A percentile compares a stretch with the other conserved stretches of the same genome.
Conservation (phyloP, 805 yeast genomes). For the Starmera amethionina region DNA sequence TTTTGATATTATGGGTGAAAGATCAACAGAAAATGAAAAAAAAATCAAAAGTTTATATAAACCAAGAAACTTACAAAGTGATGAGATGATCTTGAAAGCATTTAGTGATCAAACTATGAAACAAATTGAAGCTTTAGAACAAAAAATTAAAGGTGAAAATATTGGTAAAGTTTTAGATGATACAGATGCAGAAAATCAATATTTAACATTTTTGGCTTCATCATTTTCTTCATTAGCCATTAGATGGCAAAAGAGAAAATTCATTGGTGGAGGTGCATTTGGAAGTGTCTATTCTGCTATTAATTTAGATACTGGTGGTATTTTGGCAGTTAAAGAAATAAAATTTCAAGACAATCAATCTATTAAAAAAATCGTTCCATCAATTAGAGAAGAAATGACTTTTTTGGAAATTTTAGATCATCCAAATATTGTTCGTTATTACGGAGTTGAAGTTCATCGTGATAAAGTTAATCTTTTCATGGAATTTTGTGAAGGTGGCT, state of each 20-base stretch:
- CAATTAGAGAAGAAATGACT: constrained; percentile 93
- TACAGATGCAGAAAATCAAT: constrained; percentile 78
- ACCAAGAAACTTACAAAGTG: constrained; percentile 40
- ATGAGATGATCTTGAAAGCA: constrained; percentile 41
- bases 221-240: constrained; percentile 84
- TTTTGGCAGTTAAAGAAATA: constrained; percentile 95
- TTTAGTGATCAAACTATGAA: constrained; percentile 61
- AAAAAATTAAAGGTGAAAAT: constrained; percentile 27
- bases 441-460: constrained; percentile 94
- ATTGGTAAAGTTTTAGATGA: constrained; percentile 90
- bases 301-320: constrained; percentile 89
- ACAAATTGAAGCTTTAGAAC: constrained; percentile 57
- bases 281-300: constrained; percentile 91
- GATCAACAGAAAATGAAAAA: constrained; percentile 56
- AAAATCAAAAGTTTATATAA: constrained; percentile 25
- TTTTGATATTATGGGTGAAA: constrained; percentile 97
- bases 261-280: constrained; percentile 92
- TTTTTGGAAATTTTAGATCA: constrained; percentile 91
- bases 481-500: constrained; percentile 97
- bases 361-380: constrained; percentile 73
- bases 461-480: constrained; percentile 91
- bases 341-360: constrained; percentile 82
- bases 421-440: constrained; percentile 93
- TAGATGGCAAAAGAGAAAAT: constrained; percentile 94
- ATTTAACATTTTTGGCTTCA: constrained; percentile 76